These are phyloP conservation scores for Cystofilobasidium capitatum DNA, from an alignment of 768 basidiomycete genomes.

Conservation along the genomic window DNA sequence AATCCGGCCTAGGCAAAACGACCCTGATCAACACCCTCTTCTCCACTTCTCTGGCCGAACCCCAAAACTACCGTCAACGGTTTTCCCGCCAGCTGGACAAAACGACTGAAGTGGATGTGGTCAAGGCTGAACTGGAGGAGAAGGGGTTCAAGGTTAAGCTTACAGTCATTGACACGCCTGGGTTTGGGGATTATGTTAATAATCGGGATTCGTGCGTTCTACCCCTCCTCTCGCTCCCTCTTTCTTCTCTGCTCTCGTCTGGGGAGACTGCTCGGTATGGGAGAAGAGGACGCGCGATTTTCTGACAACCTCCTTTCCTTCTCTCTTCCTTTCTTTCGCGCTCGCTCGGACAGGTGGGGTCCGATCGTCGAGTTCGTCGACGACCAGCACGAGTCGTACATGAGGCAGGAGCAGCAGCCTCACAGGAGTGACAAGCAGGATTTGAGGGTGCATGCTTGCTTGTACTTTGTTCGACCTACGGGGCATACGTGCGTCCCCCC, in stretches of 20 bases:
- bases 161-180: conserved; percentile 96
- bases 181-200: conserved; percentile 99
- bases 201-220: conserved; percentile 61
- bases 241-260: background rate
- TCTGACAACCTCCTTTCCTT: background rate
- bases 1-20: no score
- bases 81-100: conserved; percentile 84
- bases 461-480: conserved; percentile 93
- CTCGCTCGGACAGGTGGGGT: conserved; percentile 56
- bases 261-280: background rate
- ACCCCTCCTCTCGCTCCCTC: no score
- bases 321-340: background rate
- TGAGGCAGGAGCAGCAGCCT: conserved; percentile 99
- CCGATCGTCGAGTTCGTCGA: conserved; percentile 98
- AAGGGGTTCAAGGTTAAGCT: conserved; percentile 99
- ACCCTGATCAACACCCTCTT: conserved; percentile 99
- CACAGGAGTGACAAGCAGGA: conserved; percentile 87
- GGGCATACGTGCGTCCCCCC: no score
- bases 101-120: conserved; percentile 84
- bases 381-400: conserved; percentile 88
- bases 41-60: conserved; percentile 82
- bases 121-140: conserved; percentile 98
- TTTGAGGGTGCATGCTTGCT: conserved; percentile 86
- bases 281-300: background rate
- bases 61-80: conserved; percentile 57